phyloP scores from a whole-genome alignment of 805 yeast species.

The Sungouiozyma ichnusensis region DNA sequence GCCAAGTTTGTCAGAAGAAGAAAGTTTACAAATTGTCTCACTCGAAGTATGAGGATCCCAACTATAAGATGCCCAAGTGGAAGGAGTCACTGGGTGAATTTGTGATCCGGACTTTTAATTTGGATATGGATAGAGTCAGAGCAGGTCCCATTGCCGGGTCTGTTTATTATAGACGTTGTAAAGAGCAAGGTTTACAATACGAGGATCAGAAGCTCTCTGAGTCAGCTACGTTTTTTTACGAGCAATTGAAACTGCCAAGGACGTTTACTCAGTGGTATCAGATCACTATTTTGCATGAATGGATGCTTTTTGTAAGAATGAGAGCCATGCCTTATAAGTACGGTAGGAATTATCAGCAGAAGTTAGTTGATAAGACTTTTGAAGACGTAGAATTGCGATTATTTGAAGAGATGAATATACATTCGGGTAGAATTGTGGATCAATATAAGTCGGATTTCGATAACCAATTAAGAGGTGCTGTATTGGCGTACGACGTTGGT shows the following conservation, averaged over 20 bases:
- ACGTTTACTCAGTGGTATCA: constrained; percentile 97
- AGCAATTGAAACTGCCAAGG: constrained; percentile 68
- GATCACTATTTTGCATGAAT: constrained; percentile 77
- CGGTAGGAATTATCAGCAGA: constrained; percentile 85
- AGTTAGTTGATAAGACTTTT: constrained; percentile 79
- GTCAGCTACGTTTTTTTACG: constrained; percentile 76
- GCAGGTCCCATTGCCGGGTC: constrained; percentile 95
- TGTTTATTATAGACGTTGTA: constrained; percentile 75
- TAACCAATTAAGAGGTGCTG: constrained; percentile 79
- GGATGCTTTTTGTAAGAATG: constrained; percentile 93
- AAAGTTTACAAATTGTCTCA: constrained; percentile 28
- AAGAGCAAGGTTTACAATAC: constrained; percentile 68
- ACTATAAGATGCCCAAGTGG: constrained; percentile 37
- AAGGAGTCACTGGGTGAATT: constrained; percentile 54
- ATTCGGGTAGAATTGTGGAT: constrained; percentile 71
- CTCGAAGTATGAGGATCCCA: constrained; percentile 31
- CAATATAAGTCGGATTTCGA: constrained; percentile 83
- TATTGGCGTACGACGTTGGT: constrained; percentile 89
- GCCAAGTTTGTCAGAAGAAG: too few relatives aligned
- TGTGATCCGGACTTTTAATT: constrained; percentile 46
- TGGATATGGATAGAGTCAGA: constrained; percentile 87
- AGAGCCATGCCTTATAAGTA: constrained; percentile 89
- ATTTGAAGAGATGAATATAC: constrained; percentile 76
- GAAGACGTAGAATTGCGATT: constrained; percentile 81
- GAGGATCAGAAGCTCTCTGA: constrained; percentile 63